A percentile compares a stretch with the other conserved stretches of the same genome.
phyloP scores from a whole-genome alignment of 129 eudicot genomes.

The Pseudognaphalium luteoalbum region DNA sequence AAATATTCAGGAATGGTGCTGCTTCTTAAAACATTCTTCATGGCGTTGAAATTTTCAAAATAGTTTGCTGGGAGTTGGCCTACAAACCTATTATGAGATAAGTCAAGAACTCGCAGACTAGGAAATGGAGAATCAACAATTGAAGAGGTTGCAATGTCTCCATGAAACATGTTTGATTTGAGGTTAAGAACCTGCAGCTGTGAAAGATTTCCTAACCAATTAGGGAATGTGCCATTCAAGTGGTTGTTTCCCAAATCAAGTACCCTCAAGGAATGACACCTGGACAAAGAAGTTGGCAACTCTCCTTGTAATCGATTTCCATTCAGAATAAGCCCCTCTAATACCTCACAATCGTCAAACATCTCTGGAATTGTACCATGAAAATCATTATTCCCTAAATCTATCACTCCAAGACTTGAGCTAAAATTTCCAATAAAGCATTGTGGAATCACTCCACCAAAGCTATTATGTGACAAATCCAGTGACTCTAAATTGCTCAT shows the following conservation, averaged over 20 bases:
- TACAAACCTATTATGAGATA: constrained; percentile 31
- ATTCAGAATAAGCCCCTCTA: constrained; percentile 16
- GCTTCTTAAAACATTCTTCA: background rate
- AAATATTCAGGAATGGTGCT: background rate
- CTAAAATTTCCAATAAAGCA: constrained; percentile 23
- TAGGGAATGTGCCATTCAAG: constrained; percentile 25
- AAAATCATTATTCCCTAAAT: constrained; percentile 17
- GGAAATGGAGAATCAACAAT: background rate
- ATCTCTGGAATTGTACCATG: constrained; percentile 21
- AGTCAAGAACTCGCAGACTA: constrained; percentile 31
- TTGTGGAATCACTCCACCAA: constrained; percentile 30
- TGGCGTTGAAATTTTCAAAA: constrained; percentile 30
- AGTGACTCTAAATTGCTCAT: too few species aligned
- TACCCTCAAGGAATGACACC: constrained; percentile 1
- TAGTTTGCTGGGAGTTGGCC: constrained; percentile 19
- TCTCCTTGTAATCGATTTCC: constrained; percentile 33
- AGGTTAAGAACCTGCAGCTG: constrained; percentile 31
- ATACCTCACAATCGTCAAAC: background rate
- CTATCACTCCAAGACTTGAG: background rate
- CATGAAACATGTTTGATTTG: constrained; percentile 27
- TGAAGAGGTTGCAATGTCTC: background rate
- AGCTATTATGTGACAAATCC: constrained; percentile 28
- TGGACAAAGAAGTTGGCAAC: constrained; percentile 20
- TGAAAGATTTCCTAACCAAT: constrained; percentile 21
- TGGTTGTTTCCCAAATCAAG: constrained; percentile 6